Evolutionary conservation across 345 rosid species (phyloP), one percentile per base, ranked within the genome.

Genomic region (Ailanthus altissimus): DNA sequence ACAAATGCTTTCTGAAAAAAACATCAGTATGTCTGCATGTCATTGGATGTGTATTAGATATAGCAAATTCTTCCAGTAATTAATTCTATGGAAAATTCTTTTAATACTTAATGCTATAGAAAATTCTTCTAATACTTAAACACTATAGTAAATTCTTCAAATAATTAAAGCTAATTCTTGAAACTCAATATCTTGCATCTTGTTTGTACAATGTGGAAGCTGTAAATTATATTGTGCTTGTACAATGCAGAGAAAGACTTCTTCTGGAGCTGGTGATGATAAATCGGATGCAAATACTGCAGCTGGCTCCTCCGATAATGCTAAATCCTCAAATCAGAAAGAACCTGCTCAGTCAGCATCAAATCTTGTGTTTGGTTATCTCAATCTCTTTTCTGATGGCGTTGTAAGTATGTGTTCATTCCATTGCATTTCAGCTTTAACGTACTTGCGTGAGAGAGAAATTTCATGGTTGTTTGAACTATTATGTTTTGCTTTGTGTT

Each of bases 351-450:
- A 73, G 45, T 76, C 85, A 73, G 78, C 86, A 43, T 90, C 98
- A 45, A 96, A 86, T 86, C 87, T 91, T 65, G 97, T 96, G 77
- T 96, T 93, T 78, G 99, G 99, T 76, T 96, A 92, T 90, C 97
- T 96, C 75, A 96, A 96, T 87, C 90, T 96, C 71, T 90, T 96
- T 86, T 96, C 99, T 80, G 99, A 96, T 86, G 98, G 98, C 77
- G 95, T 96, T 83, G 99, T 96, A 92, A 90, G 99, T 87, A 86
- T 73, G 85, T 77, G 56, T 75, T 77, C 78, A 76, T 77, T 45
- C 71, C 49, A 21, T 74, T 67, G 57, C 70, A 38, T 12, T 70
- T 75, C 76, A 57, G 51, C 28, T 75, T 63, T 74, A 14, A 56
- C 38, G 60, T 61, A 47, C 70, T 77, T 53, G 43, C 18, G n/a